Evolutionary conservation across 2,329 filamentous ascomycete species (phyloP).

Genomic region (Alternaria burnsii): DNA sequence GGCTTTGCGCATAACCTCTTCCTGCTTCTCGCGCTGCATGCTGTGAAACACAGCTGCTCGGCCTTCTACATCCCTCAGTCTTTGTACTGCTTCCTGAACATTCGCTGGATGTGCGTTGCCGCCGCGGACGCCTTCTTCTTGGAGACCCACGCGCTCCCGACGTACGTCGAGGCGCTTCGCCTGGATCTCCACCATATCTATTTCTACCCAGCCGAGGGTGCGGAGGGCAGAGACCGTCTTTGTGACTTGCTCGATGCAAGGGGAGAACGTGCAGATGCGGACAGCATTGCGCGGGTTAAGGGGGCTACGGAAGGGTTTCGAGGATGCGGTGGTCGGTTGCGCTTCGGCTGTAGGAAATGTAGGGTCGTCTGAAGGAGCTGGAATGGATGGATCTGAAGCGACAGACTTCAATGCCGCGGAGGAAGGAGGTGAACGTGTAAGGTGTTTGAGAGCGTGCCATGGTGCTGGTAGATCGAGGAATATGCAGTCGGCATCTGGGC

Average conservation of each 20-base stretch:
- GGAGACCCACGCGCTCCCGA: conserved; percentile 80
- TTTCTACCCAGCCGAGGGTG: conserved; percentile 85
- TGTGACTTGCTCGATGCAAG: conserved; percentile 95
- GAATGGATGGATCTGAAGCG: conserved; percentile 49
- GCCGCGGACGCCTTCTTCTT: conserved; percentile 71
- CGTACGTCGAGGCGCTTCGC: conserved; percentile 82
- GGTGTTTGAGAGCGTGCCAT: conserved; percentile 79
- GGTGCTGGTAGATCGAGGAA: conserved; percentile 84
- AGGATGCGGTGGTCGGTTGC: conserved; percentile 11
- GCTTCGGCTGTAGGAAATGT: conserved; percentile 4
- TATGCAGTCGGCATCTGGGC: conserved; percentile 67
- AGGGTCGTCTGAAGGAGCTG: conserved; percentile 45
- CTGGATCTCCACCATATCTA: conserved; percentile 90
- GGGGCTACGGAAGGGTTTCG: conserved; percentile 54
- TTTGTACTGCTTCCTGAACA: conserved; percentile 79
- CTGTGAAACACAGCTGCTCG: conserved; percentile 72
- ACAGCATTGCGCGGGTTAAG: conserved; percentile 76
- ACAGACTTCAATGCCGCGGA: conserved; percentile 37
- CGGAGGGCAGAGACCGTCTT: conserved; percentile 83
- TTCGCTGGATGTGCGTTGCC: conserved; percentile 74
- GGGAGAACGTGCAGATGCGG: conserved; percentile 92
- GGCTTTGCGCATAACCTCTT: conserved; percentile 55
- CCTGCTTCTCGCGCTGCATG: conserved; percentile 50
- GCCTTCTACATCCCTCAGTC: conserved; percentile 76
- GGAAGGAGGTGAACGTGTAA: conserved; percentile 64